These are phyloP conservation scores for Candida coquimbonensis DNA, from an alignment of 805 yeast genomes.

Conservation along the genomic window DNA sequence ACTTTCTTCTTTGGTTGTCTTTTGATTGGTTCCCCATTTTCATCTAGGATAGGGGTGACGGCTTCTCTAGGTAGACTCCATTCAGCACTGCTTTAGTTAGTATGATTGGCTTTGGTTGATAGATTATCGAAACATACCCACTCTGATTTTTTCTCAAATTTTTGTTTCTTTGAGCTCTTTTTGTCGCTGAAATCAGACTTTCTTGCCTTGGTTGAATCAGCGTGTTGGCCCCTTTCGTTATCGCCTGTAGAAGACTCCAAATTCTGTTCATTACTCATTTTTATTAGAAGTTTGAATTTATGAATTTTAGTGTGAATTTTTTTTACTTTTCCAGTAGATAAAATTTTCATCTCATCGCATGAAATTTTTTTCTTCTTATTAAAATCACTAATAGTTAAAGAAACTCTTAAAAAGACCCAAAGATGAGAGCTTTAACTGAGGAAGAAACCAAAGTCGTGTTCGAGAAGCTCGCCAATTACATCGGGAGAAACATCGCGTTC, in stretches of 20 bases:
- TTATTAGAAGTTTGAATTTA: neutral
- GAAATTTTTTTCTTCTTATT: neutral
- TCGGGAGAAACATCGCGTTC: slow-evolving; percentile 90
- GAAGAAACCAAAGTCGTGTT: slow-evolving; percentile 95
- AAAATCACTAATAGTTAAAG: neutral
- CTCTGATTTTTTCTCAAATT: slow-evolving; percentile 16
- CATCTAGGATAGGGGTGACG: slow-evolving; percentile 38
- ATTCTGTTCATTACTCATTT: slow-evolving; percentile 21
- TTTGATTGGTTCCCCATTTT: slow-evolving; percentile 52
- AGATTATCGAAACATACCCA: slow-evolving; percentile 18
- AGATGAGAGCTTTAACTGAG: slow-evolving; percentile 92
- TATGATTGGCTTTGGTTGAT: slow-evolving; percentile 2
- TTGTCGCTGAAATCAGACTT: slow-evolving; percentile 18
- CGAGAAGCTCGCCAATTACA: slow-evolving; percentile 92
- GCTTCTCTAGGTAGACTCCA: slow-evolving; percentile 12
- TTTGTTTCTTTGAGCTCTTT: slow-evolving; percentile 15
- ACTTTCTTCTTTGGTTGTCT: slow-evolving; percentile 84
- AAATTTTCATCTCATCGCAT: slow-evolving; percentile 1
- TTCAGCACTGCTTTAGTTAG: slow-evolving; percentile 11
- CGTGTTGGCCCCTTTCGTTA: slow-evolving; percentile 35
- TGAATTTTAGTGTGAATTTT: neutral
- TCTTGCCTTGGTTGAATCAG: slow-evolving; percentile 26
- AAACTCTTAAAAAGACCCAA: no score
- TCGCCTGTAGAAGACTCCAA: slow-evolving; percentile 31
- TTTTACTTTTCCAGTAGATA: slow-evolving; percentile 1